Conservation (phyloP, 169 alveolate genomes). For the Blepharisma undulans region DNA sequence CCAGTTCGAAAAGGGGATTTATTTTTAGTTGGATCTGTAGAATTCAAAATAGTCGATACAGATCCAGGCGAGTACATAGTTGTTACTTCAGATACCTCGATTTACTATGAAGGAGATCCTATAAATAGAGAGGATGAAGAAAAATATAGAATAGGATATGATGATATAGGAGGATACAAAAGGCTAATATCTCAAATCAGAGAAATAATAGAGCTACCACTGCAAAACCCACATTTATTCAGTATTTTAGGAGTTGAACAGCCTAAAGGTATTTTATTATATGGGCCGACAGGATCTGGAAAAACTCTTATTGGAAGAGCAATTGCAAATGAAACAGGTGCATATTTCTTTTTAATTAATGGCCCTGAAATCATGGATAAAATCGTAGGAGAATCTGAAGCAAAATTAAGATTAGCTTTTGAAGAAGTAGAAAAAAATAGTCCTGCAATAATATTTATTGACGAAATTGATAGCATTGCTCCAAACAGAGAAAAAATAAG, state of each 20-base stretch:
- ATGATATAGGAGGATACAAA: constrained; percentile 99
- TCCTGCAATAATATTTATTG: constrained; percentile 86
- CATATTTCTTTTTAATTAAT: constrained; percentile 88
- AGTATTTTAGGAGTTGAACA: constrained; percentile 92
- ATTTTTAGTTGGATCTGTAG: constrained; percentile 98
- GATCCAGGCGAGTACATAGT: constrained; percentile 99
- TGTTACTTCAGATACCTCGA: constrained; percentile 98
- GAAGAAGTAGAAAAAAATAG: constrained; percentile 62
- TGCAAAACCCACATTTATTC: constrained; percentile 96
- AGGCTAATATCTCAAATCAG: constrained; percentile 98
- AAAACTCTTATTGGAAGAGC: constrained; percentile 87
- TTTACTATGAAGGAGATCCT: constrained; percentile 97
- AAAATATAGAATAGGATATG: constrained; percentile 99
- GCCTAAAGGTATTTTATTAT: constrained; percentile 83
- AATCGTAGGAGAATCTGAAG: constrained; percentile 94
- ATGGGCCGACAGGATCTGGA: constrained; percentile 91
- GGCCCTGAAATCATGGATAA: constrained; percentile 95
- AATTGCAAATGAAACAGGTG: constrained; percentile 89
- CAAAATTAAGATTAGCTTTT: constrained; percentile 90
- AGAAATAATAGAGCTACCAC: constrained; percentile 65
- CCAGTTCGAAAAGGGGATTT: constrained; percentile 99
- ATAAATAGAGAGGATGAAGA: constrained; percentile 99
- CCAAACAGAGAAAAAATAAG: constrained; percentile 50
- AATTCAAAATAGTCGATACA: constrained; percentile 99
- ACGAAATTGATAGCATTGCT: constrained; percentile 87